Base-by-base conservation (phyloP, 306 rosid genomes). In the Glycyrrhiza uralensis region DNA sequence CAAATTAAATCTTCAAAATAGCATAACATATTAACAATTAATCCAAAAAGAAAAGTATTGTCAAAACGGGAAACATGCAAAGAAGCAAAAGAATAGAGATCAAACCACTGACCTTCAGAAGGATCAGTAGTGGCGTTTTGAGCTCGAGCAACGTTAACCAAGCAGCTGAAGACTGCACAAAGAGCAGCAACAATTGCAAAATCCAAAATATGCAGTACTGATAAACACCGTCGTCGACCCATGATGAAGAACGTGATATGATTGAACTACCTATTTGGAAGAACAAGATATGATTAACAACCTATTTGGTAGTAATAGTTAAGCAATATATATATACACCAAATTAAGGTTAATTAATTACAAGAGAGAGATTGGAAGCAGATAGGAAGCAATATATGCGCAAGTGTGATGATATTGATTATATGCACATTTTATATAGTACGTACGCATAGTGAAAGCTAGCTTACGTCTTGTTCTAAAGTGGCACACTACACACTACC, bases 101-200 rank as follows among this genome's bases (percentile, higher is more conserved):
- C 5, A 4, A 66, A 66, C 4, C 33, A 32, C 28, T 69, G 2
- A 89, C 93, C 93, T 82, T 90, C 85, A 52, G 72, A 45, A 35
- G 91, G 84, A 80, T 90, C 87, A 1, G 89, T 84, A 20, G 85
- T 76, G 11, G 81, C 63, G 76, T 79, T 79, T 75, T 73, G 75
- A 77, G 85, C 88, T 47, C 50, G 35, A 35, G 77, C 67, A 9
- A 74, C 5, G 42, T 44, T 36, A 38, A 79, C 28, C 12, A 79
- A 72, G 74, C 23, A 59, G 13, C 46, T 24, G 7, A 78, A 33
- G 54, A 72, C n/a, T n/a, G n/a, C 23, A 81, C 47, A 74, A 23
- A 52, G 18, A 35, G 64, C 69, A 39, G 36, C 73, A 55, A 58
- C 22, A 23, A 54, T 1, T 33, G 56, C 44, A 67, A 65, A 44